Conservation (phyloP, 257 asterid genomes). For the Phtheirospermum japonicum region DNA sequence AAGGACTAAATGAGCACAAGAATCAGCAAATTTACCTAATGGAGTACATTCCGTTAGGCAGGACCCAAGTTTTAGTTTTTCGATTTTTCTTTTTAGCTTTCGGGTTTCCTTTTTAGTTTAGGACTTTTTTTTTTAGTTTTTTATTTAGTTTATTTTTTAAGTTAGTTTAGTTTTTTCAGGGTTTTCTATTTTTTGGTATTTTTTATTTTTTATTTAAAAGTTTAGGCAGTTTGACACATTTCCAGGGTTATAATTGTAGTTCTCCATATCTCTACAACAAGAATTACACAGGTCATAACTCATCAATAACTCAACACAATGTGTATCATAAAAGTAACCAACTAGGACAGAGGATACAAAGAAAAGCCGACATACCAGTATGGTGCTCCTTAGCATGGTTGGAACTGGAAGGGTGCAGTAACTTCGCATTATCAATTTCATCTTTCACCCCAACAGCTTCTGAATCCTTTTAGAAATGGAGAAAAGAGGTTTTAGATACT, state of each 20-base stretch:
- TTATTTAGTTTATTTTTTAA: no score
- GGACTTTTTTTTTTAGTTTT: no score
- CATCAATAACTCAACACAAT: slow-evolving; percentile 11
- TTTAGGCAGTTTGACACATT: not conserved
- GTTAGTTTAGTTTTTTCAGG: no score
- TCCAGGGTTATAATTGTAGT: not conserved
- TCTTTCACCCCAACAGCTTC: slow-evolving; percentile 39
- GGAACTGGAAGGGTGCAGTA: slow-evolving; percentile 27
- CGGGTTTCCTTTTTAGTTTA: no score
- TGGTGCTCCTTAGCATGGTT: slow-evolving; percentile 35
- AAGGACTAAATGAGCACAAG: not conserved
- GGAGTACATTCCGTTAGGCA: no score
- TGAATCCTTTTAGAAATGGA: slow-evolving; percentile 32
- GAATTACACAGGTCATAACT: not conserved
- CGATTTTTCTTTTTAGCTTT: no score
- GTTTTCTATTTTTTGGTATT: no score
- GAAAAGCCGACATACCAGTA: slow-evolving; percentile 41
- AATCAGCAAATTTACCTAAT: slow-evolving; percentile 18
- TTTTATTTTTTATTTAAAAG: no score
- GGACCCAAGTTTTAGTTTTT: no score
- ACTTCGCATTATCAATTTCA: slow-evolving; percentile 35
- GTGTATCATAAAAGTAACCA: not conserved
- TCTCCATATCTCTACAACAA: not conserved
- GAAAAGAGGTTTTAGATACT: slow-evolving; percentile 9
- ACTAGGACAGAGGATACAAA: slow-evolving; percentile 16